These are phyloP conservation scores for Rhynchospora breviuscula DNA, from an alignment of 176 grass and related monocot species.

Conservation along the genomic window DNA sequence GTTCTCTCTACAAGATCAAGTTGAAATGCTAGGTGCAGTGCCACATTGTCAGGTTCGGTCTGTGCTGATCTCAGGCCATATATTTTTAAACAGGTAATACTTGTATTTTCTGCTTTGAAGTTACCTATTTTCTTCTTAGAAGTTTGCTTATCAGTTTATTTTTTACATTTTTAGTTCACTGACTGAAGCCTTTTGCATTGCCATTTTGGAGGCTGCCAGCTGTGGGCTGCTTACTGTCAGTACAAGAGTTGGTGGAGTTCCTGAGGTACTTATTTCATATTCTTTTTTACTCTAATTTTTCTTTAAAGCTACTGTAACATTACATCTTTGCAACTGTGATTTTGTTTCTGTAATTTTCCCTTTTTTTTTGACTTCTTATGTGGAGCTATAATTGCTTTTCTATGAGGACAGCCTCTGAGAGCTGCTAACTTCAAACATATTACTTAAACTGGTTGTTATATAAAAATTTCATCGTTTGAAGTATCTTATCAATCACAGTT, in stretches of 20 bases:
- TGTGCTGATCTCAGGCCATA: conserved; percentile 92
- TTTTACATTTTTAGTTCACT: conserved; percentile 62
- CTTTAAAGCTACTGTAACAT: conserved; percentile 7
- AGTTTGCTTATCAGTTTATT: neutral
- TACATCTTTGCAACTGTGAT: neutral
- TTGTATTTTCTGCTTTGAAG: neutral
- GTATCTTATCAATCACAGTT: neutral
- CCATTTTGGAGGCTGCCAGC: conserved; percentile 92
- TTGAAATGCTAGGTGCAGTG: conserved; percentile 94
- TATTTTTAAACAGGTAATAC: conserved; percentile 85
- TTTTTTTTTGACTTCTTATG: neutral
- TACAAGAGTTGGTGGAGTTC: conserved; percentile 92
- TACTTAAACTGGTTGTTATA: neutral
- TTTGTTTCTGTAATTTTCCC: too few relatives aligned
- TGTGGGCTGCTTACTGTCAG: conserved; percentile 96
- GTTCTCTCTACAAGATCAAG: conserved; percentile 88
- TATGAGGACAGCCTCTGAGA: neutral
- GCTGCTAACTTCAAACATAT: neutral
- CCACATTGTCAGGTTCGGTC: conserved; percentile 91
- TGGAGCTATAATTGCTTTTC: neutral
- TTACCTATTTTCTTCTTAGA: conserved; percentile 1
- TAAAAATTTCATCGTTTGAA: neutral
- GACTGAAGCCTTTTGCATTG: conserved; percentile 98
- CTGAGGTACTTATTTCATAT: conserved; percentile 42
- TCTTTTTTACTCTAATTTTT: conserved; percentile 12